Evolutionary conservation across 2,329 filamentous ascomycete genomes (phyloP).

Genomic region (Sarocladium strictum): DNA sequence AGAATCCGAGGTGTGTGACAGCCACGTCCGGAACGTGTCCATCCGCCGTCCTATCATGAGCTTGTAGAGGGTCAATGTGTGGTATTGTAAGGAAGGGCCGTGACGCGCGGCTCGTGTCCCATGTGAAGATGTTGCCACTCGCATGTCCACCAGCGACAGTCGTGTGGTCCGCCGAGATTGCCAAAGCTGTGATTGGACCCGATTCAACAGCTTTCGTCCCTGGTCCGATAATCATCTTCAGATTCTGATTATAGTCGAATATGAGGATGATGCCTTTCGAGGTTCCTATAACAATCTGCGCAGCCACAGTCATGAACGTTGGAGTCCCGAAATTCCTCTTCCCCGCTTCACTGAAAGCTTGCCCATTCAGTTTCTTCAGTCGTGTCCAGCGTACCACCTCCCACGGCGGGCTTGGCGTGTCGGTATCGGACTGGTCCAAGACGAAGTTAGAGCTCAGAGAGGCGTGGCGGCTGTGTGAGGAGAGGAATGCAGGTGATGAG

Average conservation of each 20-base stretch:
- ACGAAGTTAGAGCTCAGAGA: slow-evolving; percentile 69
- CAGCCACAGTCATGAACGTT: slow-evolving; percentile 83
- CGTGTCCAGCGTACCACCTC: slow-evolving; percentile 96
- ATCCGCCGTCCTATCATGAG: slow-evolving; percentile 63
- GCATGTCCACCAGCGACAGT: slow-evolving; percentile 87
- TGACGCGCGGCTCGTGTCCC: slow-evolving; percentile 80
- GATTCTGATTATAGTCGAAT: slow-evolving; percentile 94
- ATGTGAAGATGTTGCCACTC: slow-evolving; percentile 90
- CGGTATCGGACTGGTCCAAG: slow-evolving; percentile 52
- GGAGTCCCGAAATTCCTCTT: slow-evolving; percentile 88
- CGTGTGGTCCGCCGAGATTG: slow-evolving; percentile 88
- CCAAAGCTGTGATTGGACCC: slow-evolving; percentile 78
- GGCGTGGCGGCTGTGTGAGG: slow-evolving; percentile 71
- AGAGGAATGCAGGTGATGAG: slow-evolving; percentile 70
- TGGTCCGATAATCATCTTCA: slow-evolving; percentile 89
- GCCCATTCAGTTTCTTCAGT: slow-evolving; percentile 78
- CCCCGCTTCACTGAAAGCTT: slow-evolving; percentile 88
- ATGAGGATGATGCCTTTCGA: slow-evolving; percentile 91
- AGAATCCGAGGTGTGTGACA: slow-evolving; percentile 87
- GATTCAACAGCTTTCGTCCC: slow-evolving; percentile 93
- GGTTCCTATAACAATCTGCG: slow-evolving; percentile 84
- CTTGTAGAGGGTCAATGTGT: slow-evolving; percentile 61
- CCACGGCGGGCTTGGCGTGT: slow-evolving; percentile 74
- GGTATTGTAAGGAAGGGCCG: slow-evolving; percentile 85
- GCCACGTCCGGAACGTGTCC: slow-evolving; percentile 75